phyloP scores from a whole-genome alignment of 2,329 filamentous ascomycete species.

The Verticillium isaacii region DNA sequence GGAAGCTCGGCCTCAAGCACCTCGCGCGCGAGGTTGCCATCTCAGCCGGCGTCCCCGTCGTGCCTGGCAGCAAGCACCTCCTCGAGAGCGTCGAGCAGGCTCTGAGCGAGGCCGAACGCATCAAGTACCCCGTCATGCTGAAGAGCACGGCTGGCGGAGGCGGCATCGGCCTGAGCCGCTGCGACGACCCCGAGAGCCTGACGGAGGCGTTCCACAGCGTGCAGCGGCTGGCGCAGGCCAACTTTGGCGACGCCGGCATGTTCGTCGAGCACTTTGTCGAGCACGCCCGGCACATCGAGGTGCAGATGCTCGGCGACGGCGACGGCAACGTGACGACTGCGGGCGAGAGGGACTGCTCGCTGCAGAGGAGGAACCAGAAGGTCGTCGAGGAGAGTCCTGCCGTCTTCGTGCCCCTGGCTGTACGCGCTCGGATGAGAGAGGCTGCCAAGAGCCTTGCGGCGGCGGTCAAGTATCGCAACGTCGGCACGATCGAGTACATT shows the following conservation, averaged over 20 bases:
- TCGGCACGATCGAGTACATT: conserved; percentile 41
- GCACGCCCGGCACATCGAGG: conserved; percentile 39
- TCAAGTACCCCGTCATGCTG: conserved; percentile 37
- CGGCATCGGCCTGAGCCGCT: conserved; percentile 36
- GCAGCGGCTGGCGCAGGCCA: conserved; percentile 30
- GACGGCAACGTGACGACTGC: conserved; percentile 31
- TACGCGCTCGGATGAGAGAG: conserved; percentile 27
- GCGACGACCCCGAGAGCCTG: conserved; percentile 23
- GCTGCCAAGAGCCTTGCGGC: conserved; percentile 30
- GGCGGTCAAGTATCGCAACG: conserved; percentile 31
- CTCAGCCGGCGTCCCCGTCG: conserved; percentile 22
- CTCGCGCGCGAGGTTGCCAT: conserved; percentile 27
- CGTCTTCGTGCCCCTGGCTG: conserved; percentile 21
- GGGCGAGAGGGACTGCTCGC: conserved; percentile 45
- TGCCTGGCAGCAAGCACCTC: conserved; percentile 26
- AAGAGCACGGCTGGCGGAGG: conserved; percentile 44
- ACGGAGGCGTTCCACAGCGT: conserved; percentile 27
- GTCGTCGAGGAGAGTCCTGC: conserved; percentile 43
- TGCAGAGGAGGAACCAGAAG: conserved; percentile 47
- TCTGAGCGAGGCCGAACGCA: conserved; percentile 16
- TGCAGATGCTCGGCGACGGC: conserved; percentile 44
- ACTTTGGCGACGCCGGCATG: conserved; percentile 34
- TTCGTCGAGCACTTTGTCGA: conserved; percentile 39
- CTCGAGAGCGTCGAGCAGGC: conserved; percentile 23
- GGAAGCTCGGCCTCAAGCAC: conserved; percentile 31